Evolutionary conservation across 441 rosid species (phyloP).

Genomic region (Capsella rubella): DNA sequence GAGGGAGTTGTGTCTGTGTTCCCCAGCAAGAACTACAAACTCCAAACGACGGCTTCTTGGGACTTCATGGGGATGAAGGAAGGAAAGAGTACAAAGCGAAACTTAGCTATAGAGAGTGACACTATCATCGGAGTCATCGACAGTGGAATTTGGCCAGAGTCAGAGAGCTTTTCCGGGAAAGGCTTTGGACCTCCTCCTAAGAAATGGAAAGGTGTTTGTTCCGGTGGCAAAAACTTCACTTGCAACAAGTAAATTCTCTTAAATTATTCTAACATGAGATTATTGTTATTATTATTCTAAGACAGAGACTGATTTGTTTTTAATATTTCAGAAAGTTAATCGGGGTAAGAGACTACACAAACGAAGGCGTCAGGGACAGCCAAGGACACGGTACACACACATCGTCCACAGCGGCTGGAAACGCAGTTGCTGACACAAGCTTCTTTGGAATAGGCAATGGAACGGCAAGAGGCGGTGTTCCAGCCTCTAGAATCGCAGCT

Average conservation of each 20-base stretch:
- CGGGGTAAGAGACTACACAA: conserved; percentile 49
- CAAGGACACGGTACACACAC: conserved; percentile 47
- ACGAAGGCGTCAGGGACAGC: conserved; percentile 8
- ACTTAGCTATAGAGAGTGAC: conserved; percentile 30
- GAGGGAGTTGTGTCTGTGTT: conserved; percentile 44
- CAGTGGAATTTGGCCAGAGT: conserved; percentile 66
- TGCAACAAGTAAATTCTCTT: conserved; percentile 57
- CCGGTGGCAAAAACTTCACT: conserved; percentile 51
- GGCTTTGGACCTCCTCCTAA: conserved; percentile 60
- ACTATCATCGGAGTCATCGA: conserved; percentile 58
- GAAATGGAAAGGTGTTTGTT: conserved; percentile 67
- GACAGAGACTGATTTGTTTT: not conserved
- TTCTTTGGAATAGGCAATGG: conserved; percentile 43
- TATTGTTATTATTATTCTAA: not conserved
- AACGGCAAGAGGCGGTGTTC: conserved; percentile 47
- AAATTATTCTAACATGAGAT: not conserved
- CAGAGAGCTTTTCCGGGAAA: conserved; percentile 51
- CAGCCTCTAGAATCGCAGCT: conserved; percentile 42
- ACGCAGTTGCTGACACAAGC: conserved; percentile 25
- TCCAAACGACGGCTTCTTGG: conserved; percentile 41
- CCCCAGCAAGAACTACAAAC: conserved; percentile 25
- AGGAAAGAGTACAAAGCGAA: conserved; percentile 14
- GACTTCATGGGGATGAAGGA: conserved; percentile 37
- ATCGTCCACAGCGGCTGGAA: conserved; percentile 42
- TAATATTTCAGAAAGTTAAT: conserved; percentile 46